Evolutionary conservation across 306 rosid species (phyloP).

Genomic region (Quercus bicolor): DNA sequence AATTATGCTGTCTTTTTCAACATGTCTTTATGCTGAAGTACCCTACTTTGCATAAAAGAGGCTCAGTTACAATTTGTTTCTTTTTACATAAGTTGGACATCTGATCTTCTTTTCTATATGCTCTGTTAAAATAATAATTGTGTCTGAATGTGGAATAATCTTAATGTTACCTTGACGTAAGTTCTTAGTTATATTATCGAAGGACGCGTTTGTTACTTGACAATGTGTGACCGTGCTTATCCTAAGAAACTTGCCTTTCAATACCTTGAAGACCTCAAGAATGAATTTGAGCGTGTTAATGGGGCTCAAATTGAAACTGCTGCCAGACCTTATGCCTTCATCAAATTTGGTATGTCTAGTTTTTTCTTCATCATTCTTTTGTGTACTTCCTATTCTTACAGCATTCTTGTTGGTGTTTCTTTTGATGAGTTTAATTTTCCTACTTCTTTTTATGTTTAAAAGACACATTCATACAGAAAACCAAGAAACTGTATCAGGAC

Average conservation of each 20-base stretch:
- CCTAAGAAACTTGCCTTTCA: slow-evolving; percentile 99
- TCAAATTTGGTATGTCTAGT: slow-evolving; percentile 75
- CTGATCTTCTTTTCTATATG: neutral
- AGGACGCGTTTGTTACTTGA: slow-evolving; percentile 97
- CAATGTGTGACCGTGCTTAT: slow-evolving; percentile 97
- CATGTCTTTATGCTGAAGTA: no score
- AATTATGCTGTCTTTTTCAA: neutral
- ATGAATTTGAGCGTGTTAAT: slow-evolving; percentile 92
- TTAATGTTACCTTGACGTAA: slow-evolving; percentile 52
- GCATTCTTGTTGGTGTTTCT: neutral
- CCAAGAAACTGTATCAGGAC: slow-evolving; percentile 97
- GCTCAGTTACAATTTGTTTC: neutral
- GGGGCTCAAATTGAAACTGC: slow-evolving; percentile 97
- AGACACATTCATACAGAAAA: slow-evolving; percentile 96
- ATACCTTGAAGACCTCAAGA: slow-evolving; percentile 96
- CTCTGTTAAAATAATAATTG: neutral
- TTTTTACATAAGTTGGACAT: neutral
- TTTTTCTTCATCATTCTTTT: neutral
- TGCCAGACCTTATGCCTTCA: slow-evolving; percentile 99
- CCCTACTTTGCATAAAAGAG: neutral
- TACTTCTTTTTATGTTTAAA: slow-evolving; percentile 31
- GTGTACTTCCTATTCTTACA: neutral
- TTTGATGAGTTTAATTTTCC: slow-evolving; percentile 24
- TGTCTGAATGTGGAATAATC: slow-evolving; percentile 1
- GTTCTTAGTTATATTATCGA: slow-evolving; percentile 76